phyloP scores from a whole-genome alignment of 352 stramenopile genomes.

The Phytophthora aleatoria region DNA sequence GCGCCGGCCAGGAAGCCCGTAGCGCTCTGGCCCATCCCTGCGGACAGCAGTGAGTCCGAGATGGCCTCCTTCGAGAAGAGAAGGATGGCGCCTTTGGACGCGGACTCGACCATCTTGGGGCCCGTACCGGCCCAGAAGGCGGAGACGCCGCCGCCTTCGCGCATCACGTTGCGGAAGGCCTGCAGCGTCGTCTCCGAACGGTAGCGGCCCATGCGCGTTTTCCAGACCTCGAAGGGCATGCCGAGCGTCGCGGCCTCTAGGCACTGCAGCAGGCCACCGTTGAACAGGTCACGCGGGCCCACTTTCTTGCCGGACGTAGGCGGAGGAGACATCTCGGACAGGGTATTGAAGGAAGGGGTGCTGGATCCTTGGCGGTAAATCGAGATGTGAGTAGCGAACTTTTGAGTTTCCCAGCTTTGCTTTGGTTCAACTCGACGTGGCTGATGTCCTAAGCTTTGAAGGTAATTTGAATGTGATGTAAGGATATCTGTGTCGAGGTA shows the following conservation, averaged over 20 bases:
- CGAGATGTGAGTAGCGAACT: conserved; percentile 16
- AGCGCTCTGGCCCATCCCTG: conserved; percentile 61
- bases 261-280: conserved; percentile 87
- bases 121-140: conserved; percentile 90
- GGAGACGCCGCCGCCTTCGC: conserved; percentile 73
- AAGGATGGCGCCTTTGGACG: conserved; percentile 89
- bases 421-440: conserved; percentile 10
- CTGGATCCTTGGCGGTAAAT: conserved; percentile 11
- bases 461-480: background rate
- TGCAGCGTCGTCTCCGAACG: conserved; percentile 78
- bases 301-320: conserved; percentile 82
- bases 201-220: conserved; percentile 92
- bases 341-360: background rate
- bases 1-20: conserved; percentile 87
- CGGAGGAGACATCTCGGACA: conserved; percentile 41
- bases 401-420: background rate
- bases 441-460: conserved; percentile 16
- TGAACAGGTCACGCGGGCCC: conserved; percentile 74
- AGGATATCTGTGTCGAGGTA: conserved; percentile 12
- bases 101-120: conserved; percentile 92
- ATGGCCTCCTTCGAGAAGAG: conserved; percentile 91
- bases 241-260: conserved; percentile 88
- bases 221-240: conserved; percentile 94
- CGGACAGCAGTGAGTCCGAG: conserved; percentile 75
- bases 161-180: conserved; percentile 90